Evolutionary conservation across 768 basidiomycete genomes (phyloP), one percentile per base, ranked within the genome.

Genomic region (Amyloporia xantha): DNA sequence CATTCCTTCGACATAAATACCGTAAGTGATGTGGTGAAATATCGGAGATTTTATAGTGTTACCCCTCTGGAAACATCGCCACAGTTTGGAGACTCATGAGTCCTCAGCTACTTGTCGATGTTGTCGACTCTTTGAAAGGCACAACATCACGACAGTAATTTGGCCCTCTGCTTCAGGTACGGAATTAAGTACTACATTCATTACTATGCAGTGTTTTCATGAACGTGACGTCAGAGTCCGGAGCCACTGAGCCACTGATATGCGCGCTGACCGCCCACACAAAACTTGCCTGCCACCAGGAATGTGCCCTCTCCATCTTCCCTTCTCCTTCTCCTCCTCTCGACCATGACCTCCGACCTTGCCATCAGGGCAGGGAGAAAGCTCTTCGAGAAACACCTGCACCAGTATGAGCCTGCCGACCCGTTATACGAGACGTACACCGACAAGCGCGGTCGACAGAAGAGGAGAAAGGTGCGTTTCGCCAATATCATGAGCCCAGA

Each of bases 401-500:
- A 81, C 41, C 68, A 78, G 15, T 90, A 90, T 64, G 62, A 74
- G 20, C 89, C 90, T 0, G 65, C 71, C 20, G 89, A 93, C 62
- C 88, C 87, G 0, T 62, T 86, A 11, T 91, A 92, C 62, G 88
- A 84, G 59, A 68, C 63, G 12, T 80, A 80, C 56, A 71, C 71
- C 5, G 74, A 84, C 55, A 65, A 70, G 1, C 68, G 68, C 41
- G 84, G 86, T 13, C 77, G 75, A 54, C 68, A 74, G 62, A 75
- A 75, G 52, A 72, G 77, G 23, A 66, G 77, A 54, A 77, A 78
- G 74, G 86, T 84, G 50, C 24, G 71, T 19, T 25, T 15, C 4
- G 23, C 24, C 19, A 4, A n/a, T 35, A 28, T 13, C 12, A 33
- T 33, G 15, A 33, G n/a, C 15, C 30, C 7, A 33, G 30, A 33